Conservation (phyloP, 768 basidiomycete genomes). For the Kwoniella newhampshirensis region DNA sequence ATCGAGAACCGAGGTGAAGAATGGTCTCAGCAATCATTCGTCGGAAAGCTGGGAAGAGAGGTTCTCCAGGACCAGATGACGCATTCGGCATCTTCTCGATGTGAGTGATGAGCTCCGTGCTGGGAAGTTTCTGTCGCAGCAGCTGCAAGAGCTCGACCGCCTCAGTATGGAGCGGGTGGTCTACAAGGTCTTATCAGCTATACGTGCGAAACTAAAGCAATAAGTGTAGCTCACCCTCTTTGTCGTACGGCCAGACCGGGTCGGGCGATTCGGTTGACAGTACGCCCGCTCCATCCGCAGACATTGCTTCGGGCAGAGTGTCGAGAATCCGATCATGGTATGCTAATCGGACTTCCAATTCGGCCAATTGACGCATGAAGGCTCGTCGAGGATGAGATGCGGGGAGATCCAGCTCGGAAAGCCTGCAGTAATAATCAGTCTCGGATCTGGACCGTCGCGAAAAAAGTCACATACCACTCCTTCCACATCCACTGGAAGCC, state of each 20-base stretch:
- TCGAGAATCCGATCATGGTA: slow-evolving; percentile 91
- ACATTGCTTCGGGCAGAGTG: slow-evolving; percentile 73
- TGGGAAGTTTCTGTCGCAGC: slow-evolving; percentile 63
- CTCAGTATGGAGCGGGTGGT: slow-evolving; percentile 73
- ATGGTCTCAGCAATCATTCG: slow-evolving; percentile 84
- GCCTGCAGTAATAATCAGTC: slow-evolving; percentile 58
- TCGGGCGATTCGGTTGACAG: slow-evolving; percentile 78
- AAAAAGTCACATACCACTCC: slow-evolving; percentile 73
- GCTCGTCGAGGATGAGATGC: slow-evolving; percentile 78
- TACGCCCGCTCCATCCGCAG: slow-evolving; percentile 70
- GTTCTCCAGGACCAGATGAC: slow-evolving; percentile 63
- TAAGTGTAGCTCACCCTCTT: slow-evolving; percentile 29
- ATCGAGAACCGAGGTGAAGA: slow-evolving; percentile 85
- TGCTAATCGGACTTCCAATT: slow-evolving; percentile 84
- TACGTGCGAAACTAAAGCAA: not conserved
- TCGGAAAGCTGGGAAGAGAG: slow-evolving; percentile 67
- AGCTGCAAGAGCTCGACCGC: slow-evolving; percentile 75
- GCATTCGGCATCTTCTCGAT: slow-evolving; percentile 69
- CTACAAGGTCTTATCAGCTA: slow-evolving; percentile 55
- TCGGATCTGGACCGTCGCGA: not conserved
- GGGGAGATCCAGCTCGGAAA: slow-evolving; percentile 73
- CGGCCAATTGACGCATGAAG: slow-evolving; percentile 82
- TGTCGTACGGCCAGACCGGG: slow-evolving; percentile 50
- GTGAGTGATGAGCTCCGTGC: slow-evolving; percentile 74
- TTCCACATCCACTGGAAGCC: slow-evolving; percentile 99